Evolutionary conservation across 192 early-diverging fungal species (phyloP), one percentile per base, ranked within the genome.

Genomic region (Phlyctochytrium arcticum): DNA sequence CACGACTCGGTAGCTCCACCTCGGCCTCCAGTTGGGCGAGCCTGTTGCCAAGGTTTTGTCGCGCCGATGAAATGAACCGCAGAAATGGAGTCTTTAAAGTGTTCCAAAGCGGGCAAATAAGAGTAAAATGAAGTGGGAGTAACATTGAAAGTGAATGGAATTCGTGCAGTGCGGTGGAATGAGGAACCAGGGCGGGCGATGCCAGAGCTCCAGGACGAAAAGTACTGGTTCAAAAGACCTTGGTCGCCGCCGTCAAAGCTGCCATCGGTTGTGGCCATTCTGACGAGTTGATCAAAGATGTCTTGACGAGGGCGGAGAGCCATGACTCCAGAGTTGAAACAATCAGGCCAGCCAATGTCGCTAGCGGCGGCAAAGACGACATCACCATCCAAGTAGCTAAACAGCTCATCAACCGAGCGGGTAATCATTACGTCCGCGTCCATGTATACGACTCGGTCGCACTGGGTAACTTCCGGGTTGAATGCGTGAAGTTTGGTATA

Each of bases 281-380:
- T 74, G 32, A 84, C 62, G 36, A 90, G 62, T 0, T 72, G 79
- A 6, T 75, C 53, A 58, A 77, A 88, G 23, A 84, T 62, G 23
- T 77, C 68, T 5, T 42, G 68, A 34, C 73, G 72, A 24, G 92
- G 89, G 44, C 76, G 71, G 9, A 79, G 75, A 37, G 90, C 88
- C 81, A 98, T 89, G 2, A 98, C 92, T 5, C 94, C 95, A 44
- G 95, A 95, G 71, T 98, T 98, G 78, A 98, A 98, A 60, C 88
- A 90, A 69, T 98, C 95, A 0, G 95, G 95, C 95, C 95, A 98
- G 0, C 94, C 94, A 24, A 89, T 89, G 54, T 98, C 95, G 5
- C 93, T 90, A 5, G 92, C 84, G 4, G 95, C 93, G 3, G 91
- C 89, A 73, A 96, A 87, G 5, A 59, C 47, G 0, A 54, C 63